Percentiles rank a stretch among this genome's conserved stretches.
Conservation (phyloP, 1,284 basidiomycete species). For the Sparassis latifolia region DNA sequence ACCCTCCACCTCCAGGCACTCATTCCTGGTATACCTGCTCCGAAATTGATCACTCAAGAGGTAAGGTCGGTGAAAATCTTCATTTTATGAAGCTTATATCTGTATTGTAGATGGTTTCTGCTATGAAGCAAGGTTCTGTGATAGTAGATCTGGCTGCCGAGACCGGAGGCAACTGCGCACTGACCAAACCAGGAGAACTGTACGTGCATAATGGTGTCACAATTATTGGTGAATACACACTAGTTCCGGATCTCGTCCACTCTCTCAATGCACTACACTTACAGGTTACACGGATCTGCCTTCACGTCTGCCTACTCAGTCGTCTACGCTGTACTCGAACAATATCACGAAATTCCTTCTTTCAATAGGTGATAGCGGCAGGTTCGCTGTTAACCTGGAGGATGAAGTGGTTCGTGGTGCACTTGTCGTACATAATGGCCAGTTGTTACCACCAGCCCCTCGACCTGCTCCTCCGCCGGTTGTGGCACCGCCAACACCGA, state of each 20-base stretch:
- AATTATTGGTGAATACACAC: slow-evolving; percentile 55
- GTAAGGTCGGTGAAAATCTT: slow-evolving; percentile 16
- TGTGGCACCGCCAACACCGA: slow-evolving; percentile 40
- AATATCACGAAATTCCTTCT: slow-evolving; percentile 85
- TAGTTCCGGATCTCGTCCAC: neutral
- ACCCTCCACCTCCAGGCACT: slow-evolving; percentile 44
- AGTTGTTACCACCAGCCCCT: slow-evolving; percentile 58
- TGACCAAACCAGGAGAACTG: slow-evolving; percentile 70
- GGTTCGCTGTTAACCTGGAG: slow-evolving; percentile 61
- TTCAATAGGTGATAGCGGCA: slow-evolving; percentile 56
- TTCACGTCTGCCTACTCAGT: slow-evolving; percentile 79
- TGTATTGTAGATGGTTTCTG: slow-evolving; percentile 58
- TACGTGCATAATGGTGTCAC: slow-evolving; percentile 66
- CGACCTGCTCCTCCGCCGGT: slow-evolving; percentile 57
- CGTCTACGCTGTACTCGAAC: slow-evolving; percentile 83
- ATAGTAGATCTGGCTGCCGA: slow-evolving; percentile 83
- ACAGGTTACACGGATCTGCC: slow-evolving; percentile 77
- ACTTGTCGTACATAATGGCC: slow-evolving; percentile 66
- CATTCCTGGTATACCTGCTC: slow-evolving; percentile 79
- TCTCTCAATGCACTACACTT: neutral
- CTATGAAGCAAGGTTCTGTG: slow-evolving; percentile 84
- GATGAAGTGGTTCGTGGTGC: slow-evolving; percentile 83
- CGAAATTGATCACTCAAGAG: slow-evolving; percentile 74
- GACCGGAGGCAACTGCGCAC: slow-evolving; percentile 79
- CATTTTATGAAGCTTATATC: neutral